These are phyloP conservation scores for Abrus pulchellus DNA, from an alignment of 306 rosid species.

Conservation along the genomic window DNA sequence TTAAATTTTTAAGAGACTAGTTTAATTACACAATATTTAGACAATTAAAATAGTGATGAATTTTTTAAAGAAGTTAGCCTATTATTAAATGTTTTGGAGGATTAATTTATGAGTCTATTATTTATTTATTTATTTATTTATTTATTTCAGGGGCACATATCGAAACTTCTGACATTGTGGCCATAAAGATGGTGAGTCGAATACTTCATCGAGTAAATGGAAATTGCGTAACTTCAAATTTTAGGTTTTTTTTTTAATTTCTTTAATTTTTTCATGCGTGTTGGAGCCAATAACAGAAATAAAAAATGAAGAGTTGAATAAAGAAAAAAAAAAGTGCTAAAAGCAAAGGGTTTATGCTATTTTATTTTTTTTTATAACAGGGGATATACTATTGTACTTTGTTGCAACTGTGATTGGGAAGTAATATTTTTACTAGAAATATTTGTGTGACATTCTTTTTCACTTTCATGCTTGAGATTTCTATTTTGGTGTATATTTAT, in stretches of 20 bases:
- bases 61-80: too few relatives aligned
- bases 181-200: constrained; percentile 73
- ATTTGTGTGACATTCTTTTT: neutral
- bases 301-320: too few relatives aligned
- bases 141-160: constrained; percentile 58
- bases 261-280: too few relatives aligned
- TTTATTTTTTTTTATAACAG: neutral
- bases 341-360: too few relatives aligned
- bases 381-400: neutral
- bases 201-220: neutral
- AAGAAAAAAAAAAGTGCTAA: too few relatives aligned
- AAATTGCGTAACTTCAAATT: neutral
- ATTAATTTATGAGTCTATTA: neutral
- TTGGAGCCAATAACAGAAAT: too few relatives aligned
- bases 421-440: neutral
- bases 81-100: neutral
- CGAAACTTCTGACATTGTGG: constrained; percentile 67
- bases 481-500: too few relatives aligned
- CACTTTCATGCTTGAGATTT: neutral
- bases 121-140: neutral
- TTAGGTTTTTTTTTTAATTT: neutral
- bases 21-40: neutral
- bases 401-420: constrained; percentile 14
- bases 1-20: neutral
- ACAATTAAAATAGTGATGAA: neutral